A percentile compares a stretch with the other conserved stretches of the same genome.
Evolutionary conservation across 371 early-diverging fungal species (phyloP).

Genomic region (Mucor indicus): DNA sequence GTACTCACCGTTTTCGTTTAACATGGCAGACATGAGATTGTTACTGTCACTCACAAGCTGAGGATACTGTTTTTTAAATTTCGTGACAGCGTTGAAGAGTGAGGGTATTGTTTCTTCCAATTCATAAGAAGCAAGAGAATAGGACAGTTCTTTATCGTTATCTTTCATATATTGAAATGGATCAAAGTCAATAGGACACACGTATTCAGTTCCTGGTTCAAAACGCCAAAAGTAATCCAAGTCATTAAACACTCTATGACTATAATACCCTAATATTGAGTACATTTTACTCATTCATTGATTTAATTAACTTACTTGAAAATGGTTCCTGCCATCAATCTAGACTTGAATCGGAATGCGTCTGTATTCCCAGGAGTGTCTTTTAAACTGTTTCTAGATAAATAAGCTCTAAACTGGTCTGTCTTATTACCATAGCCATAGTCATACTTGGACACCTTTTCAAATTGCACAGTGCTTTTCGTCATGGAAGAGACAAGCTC

Average conservation of each 20-base stretch:
- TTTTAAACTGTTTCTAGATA: constrained; percentile 8
- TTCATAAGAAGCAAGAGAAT: constrained; percentile 67
- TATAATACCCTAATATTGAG: background rate
- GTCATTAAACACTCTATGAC: background rate
- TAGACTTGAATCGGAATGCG: constrained; percentile 10
- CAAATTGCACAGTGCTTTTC: constrained; percentile 23
- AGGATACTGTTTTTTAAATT: constrained; percentile 50
- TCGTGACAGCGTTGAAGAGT: constrained; percentile 60
- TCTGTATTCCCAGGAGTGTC: constrained; percentile 8
- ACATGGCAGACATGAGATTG: constrained; percentile 19
- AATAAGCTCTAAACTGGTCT: constrained; percentile 8
- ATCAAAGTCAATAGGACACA: constrained; percentile 82
- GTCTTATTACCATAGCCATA: constrained; percentile 16
- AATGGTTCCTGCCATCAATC: constrained; percentile 19
- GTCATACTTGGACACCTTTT: constrained; percentile 10
- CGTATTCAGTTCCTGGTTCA: constrained; percentile 78
- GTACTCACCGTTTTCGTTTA: constrained; percentile 37
- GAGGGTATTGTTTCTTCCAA: constrained; percentile 69
- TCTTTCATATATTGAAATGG: constrained; percentile 77
- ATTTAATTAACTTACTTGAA: constrained; percentile 7
- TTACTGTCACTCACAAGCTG: constrained; percentile 10
- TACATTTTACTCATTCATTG: too few species aligned
- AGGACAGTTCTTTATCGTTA: constrained; percentile 69
- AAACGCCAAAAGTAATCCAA: constrained; percentile 85
- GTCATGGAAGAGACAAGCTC: constrained; percentile 23